Evolutionary conservation across 2,329 filamentous ascomycete genomes (phyloP), one percentile per base, ranked within the genome.

Genomic region (Penicillium thymicola): DNA sequence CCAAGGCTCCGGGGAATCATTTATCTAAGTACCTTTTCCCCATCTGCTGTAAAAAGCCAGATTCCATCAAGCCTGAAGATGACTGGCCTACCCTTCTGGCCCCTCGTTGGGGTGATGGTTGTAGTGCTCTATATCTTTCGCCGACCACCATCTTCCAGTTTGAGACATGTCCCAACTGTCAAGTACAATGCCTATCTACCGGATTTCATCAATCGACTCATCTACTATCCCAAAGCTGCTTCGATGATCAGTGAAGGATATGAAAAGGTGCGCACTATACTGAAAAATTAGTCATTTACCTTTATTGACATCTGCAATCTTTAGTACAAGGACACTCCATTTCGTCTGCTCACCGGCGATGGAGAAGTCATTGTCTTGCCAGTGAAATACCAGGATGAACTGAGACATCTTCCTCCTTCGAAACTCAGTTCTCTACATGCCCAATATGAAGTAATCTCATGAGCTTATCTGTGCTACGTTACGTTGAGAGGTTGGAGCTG

Each of bases 291-390:
- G 2, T 27, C 1, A 2, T 11, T 27, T 11, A 10, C 27, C 18
- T 2, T 21, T 42, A 14, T 36, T 63, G 45, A 63, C 49, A 18
- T 25, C 1, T 6, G 10, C 23, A n/a, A 3, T 40, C 1, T 25
- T n/a, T 46, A 71, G 69, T 70, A 67, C 57, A 67, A 62, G 40
- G 57, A 67, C 25, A 55, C 34, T 5, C 65, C 69, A 2, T 72
- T 65, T 46, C 63, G 67, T 4, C 59, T 72, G 27, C 60, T 69
- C 25, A 70, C 68, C 16, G 56, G 64, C 2, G 68, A 72, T 51
- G 65, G 65, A 10, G 67, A 71, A 51, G 37, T 71, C 27, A 56
- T 70, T 9, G 61, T 71, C 4, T 50, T 72, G 43, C 69, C 70
- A 13, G 48, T 54, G 5, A 68, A 61, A 21, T 72, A 71, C 46